Evolutionary conservation across 1,139 yeast genomes (phyloP).

Genomic region (Geotrichum bryndzae): DNA sequence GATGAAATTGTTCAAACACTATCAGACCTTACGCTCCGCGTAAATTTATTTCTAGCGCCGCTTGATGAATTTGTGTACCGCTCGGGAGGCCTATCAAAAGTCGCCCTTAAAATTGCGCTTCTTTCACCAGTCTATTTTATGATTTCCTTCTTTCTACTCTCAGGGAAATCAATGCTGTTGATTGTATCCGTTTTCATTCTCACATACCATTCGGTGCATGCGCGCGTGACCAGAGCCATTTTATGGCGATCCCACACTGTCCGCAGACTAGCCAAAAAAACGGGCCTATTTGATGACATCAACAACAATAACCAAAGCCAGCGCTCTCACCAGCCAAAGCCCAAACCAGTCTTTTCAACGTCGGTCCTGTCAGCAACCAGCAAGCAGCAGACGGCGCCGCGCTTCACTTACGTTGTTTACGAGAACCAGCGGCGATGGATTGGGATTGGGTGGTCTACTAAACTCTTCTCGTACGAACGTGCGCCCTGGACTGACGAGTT

Average conservation of each 20-base stretch:
- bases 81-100: conserved; percentile 42
- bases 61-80: conserved; percentile 74
- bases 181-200: conserved; percentile 56
- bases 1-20: conserved; percentile 85
- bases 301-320: background rate
- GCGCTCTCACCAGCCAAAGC: background rate
- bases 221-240: conserved; percentile 71
- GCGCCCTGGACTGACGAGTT: conserved; percentile 97
- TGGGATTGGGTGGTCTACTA: conserved; percentile 96
- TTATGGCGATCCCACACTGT: conserved; percentile 76
- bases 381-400: conserved; percentile 18
- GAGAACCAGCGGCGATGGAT: conserved; percentile 97
- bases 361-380: background rate
- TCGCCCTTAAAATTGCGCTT: conserved; percentile 71
- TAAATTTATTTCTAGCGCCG: conserved; percentile 73
- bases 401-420: conserved; percentile 84
- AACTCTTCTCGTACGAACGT: conserved; percentile 83
- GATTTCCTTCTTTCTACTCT: conserved; percentile 56
- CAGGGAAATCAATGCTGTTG: conserved; percentile 63
- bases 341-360: background rate
- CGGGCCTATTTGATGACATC: background rate
- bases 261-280: conserved; percentile 48
- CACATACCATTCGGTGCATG: conserved; percentile 83
- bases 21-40: conserved; percentile 66
- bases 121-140: conserved; percentile 78